Evolutionary conservation across 371 early-diverging fungal species (phyloP).

Genomic region (Mortierella sp.): DNA sequence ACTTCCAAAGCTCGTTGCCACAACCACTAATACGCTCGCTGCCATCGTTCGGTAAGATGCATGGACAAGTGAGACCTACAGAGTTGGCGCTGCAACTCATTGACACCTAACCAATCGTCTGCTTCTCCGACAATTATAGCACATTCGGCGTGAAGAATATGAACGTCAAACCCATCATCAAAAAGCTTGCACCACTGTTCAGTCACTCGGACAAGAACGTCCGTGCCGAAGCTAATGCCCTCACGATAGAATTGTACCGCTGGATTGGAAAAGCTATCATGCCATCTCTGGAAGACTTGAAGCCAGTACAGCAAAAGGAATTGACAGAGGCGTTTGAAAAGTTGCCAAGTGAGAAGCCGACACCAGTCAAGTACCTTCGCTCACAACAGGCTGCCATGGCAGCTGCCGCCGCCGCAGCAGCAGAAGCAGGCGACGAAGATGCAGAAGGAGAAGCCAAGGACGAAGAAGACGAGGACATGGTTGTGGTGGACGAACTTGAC

Average conservation of each 20-base stretch:
- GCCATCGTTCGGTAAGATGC: slow-evolving; percentile 74
- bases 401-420: slow-evolving; percentile 61
- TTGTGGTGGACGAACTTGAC: slow-evolving; percentile 79
- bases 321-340: slow-evolving; percentile 84
- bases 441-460: slow-evolving; percentile 54
- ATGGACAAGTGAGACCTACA: not conserved
- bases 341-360: slow-evolving; percentile 73
- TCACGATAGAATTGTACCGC: slow-evolving; percentile 82
- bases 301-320: slow-evolving; percentile 91
- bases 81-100: too few relatives aligned
- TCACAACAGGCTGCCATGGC: slow-evolving; percentile 75
- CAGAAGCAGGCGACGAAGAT: slow-evolving; percentile 36
- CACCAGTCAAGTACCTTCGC: slow-evolving; percentile 78
- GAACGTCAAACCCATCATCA: slow-evolving; percentile 84
- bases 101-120: too few relatives aligned
- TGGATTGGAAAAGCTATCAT: slow-evolving; percentile 84
- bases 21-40: slow-evolving; percentile 73
- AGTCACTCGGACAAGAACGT: slow-evolving; percentile 94
- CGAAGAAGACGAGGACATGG: slow-evolving; percentile 58
- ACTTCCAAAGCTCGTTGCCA: slow-evolving; percentile 91
- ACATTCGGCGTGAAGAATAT: slow-evolving; percentile 85
- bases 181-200: slow-evolving; percentile 88
- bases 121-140: slow-evolving; percentile 36
- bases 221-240: slow-evolving; percentile 83
- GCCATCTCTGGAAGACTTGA: slow-evolving; percentile 74